phyloP scores from a whole-genome alignment of 2,329 filamentous ascomycete genomes.

The Penicillium sp. region DNA sequence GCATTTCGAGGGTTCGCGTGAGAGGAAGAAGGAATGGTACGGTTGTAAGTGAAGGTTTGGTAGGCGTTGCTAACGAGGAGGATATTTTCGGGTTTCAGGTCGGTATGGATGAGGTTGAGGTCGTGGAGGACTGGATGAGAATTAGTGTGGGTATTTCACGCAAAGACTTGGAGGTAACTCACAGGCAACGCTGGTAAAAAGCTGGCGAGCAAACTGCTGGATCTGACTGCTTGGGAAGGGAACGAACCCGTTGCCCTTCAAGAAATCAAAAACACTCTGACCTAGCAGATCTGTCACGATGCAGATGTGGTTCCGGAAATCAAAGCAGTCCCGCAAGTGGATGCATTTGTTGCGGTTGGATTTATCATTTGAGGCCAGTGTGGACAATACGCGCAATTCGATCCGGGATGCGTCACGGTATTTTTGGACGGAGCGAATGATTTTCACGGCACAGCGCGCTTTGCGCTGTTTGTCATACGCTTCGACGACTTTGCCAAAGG shows the following conservation, averaged over 20 bases:
- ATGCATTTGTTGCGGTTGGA: conserved; percentile 95
- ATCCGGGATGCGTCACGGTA: conserved; percentile 96
- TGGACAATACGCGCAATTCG: conserved; percentile 87
- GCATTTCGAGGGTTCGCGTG: conserved; percentile 57
- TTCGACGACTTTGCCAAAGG: conserved; percentile 97
- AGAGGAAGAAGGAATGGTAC: conserved; percentile 64
- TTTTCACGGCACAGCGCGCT: conserved; percentile 89
- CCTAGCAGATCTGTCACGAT: conserved; percentile 75
- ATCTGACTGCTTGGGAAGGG: conserved; percentile 99
- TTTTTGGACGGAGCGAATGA: conserved; percentile 97
- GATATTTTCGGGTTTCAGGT: conserved; percentile 68
- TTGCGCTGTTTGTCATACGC: conserved; percentile 76
- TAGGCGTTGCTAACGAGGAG: conserved; percentile 63
- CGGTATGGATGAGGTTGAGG: conserved; percentile 92
- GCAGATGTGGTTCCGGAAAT: conserved; percentile 96
- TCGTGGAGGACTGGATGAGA: conserved; percentile 77
- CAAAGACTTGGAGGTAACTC: conserved; percentile 46
- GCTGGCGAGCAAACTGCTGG: conserved; percentile 89
- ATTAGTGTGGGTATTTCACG: conserved; percentile 22
- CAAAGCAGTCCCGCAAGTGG: conserved; percentile 93
- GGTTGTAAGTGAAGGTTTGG: conserved; percentile 68
- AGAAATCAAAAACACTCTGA: conserved; percentile 96
- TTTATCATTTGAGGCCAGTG: conserved; percentile 84
- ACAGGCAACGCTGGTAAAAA: conserved; percentile 98
- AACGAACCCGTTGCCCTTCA: conserved; percentile 92